These are phyloP conservation scores for Ophiocordyceps camponoti-rufipedis DNA, from an alignment of 2,329 filamentous ascomycete genomes.

Conservation along the genomic window DNA sequence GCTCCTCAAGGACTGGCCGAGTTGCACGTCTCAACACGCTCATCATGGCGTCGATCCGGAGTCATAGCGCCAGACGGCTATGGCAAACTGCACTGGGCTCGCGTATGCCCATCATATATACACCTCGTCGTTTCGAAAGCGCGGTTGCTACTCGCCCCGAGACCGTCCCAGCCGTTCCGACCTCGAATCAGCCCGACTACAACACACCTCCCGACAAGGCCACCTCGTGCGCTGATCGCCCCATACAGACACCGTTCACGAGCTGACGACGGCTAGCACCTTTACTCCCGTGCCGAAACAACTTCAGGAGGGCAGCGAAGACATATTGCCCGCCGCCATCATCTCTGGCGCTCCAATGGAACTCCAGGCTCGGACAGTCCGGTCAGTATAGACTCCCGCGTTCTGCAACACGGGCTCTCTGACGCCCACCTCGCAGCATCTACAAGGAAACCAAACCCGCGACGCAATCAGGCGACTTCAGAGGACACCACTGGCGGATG, in stretches of 20 bases:
- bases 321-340: conserved; percentile 61
- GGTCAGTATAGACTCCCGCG: conserved; percentile 35
- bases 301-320: conserved; percentile 81
- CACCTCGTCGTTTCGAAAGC: conserved; percentile 37
- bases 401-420: neutral
- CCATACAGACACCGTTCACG: neutral
- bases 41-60: conserved; percentile 50
- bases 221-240: conserved; percentile 48
- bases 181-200: conserved; percentile 61
- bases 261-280: conserved; percentile 32
- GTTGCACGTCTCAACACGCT: neutral
- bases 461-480: conserved; percentile 85
- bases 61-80: conserved; percentile 31
- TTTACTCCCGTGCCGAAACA: conserved; percentile 84
- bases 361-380: conserved; percentile 81
- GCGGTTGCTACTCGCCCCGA: conserved; percentile 23
- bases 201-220: conserved; percentile 66
- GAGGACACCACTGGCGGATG: conserved; percentile 79
- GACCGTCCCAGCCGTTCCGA: conserved; percentile 17
- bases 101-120: conserved; percentile 19
- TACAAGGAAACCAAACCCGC: conserved; percentile 85
- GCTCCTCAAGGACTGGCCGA: neutral
- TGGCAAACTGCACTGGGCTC: conserved; percentile 26
- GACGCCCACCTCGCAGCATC: conserved; percentile 45
- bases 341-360: conserved; percentile 87